Conservation (phyloP, 768 basidiomycete genomes). For the Galerina sulciceps region DNA sequence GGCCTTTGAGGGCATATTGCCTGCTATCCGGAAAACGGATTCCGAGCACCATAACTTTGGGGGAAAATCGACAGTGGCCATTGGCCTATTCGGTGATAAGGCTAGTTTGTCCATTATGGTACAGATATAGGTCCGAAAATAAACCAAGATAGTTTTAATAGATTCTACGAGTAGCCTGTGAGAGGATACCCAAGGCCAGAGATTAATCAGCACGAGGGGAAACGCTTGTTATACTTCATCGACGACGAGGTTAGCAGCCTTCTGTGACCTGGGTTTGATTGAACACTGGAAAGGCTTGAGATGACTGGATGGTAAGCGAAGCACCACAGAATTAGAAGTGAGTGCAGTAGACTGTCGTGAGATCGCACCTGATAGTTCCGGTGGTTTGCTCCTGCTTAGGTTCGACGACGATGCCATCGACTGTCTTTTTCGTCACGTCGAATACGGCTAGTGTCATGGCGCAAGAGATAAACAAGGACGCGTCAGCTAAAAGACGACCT, state of each 20-base stretch:
- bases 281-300: conserved; percentile 45
- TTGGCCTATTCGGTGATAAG: no score
- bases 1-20: no score
- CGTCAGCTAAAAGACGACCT: conserved; percentile 44
- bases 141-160: not conserved
- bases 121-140: not conserved
- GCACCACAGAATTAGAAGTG: not conserved
- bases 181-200: not conserved
- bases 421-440: conserved; percentile 35
- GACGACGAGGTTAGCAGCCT: conserved; percentile 42
- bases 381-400: conserved; percentile 43
- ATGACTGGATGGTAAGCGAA: conserved; percentile 31
- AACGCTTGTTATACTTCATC: conserved; percentile 22
- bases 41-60: no score
- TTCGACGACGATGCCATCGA: conserved; percentile 30
- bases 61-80: no score
- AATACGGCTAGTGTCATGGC: conserved; percentile 48
- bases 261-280: conserved; percentile 43
- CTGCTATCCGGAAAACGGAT: no score
- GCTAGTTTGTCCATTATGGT: not conserved
- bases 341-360: not conserved
- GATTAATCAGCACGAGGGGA: not conserved
- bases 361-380: conserved; percentile 47
- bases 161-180: not conserved
- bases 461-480: conserved; percentile 43